These are phyloP conservation scores for Termitomyces sp. DNA, from an alignment of 768 basidiomycete species.

Conservation along the genomic window DNA sequence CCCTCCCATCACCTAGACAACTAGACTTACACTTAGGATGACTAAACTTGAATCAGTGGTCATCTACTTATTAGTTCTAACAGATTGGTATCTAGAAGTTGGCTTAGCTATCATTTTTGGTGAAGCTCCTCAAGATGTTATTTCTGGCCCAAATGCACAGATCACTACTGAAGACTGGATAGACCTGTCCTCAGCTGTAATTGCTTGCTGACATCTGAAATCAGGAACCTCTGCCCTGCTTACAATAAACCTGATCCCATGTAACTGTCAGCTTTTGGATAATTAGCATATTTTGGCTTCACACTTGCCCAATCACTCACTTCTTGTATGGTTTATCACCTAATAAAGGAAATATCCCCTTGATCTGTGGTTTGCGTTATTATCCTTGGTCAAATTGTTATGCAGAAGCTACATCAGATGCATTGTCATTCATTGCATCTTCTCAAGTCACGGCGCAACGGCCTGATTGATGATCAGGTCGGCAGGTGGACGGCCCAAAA, in stretches of 20 bases:
- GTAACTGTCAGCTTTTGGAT: neutral
- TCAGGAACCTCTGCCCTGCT: neutral
- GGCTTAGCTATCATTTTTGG: conserved; percentile 29
- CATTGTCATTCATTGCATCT: neutral
- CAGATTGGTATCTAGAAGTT: conserved; percentile 29
- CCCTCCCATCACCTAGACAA: no score
- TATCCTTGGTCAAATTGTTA: neutral
- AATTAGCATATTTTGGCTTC: neutral
- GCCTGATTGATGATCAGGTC: neutral
- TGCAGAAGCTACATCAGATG: neutral
- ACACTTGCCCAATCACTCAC: no score
- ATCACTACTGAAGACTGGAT: conserved; percentile 24
- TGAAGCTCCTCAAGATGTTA: conserved; percentile 22
- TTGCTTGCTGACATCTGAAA: neutral
- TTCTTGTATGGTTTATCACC: neutral
- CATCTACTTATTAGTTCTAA: no score
- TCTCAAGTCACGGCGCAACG: neutral
- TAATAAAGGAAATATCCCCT: neutral
- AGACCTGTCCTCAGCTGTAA: conserved; percentile 3
- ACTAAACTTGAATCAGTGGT: no score
- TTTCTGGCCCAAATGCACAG: conserved; percentile 22
- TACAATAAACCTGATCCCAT: neutral
- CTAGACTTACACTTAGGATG: no score
- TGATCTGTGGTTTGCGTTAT: neutral
- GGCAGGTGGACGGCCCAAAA: neutral